Evolutionary conservation across 495 filamentous ascomycete genomes (phyloP), one percentile per base, ranked within the genome.

Genomic region (Aspergillus conjunctus): DNA sequence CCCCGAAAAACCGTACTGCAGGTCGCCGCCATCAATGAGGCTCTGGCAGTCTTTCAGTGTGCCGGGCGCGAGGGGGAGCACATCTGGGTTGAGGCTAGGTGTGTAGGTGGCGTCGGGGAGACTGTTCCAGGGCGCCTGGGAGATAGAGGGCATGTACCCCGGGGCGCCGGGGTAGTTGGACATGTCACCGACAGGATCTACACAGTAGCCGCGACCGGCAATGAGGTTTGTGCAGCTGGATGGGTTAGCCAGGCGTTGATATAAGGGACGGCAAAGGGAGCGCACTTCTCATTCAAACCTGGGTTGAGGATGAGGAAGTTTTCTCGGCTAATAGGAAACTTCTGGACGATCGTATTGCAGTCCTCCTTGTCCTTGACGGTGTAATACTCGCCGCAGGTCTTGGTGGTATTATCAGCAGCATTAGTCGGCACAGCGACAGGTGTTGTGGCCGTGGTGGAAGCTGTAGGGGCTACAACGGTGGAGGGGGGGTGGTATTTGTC

Each of bases 131-230:
- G 14, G 26, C 7, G 26, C 26, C 7, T 5, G 17, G 1, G 46
- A 26, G 14, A 9, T 21, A 11, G 51, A 54, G 37, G 37, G 39
- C 7, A 57, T 49, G 18, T 57, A 48, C 12, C 54, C 54, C 1
- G 54, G 54, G 20, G 54, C 26, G 43, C 60, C 26, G 4, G 68
- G 43, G 54, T 67, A 46, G 67, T 60, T 53, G 52, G 41, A 17
- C 37, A 63, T 26, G 63, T 51, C 37, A 33, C 51, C 37, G 32
- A 61, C 26, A 14, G 49, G 54, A 4, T 31, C 34, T 5, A 58
- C 53, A 15, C 46, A 62, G 59, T 57, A 57, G 22, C 41, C 33
- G 14, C 5, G 7, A 12, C 31, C 43, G 14, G 22, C 21, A 12
- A 57, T 11, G 14, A 57, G 54, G 43, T 57, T 57, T 45, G 43